Conservation (phyloP, 2,329 filamentous ascomycete genomes). For the Colletotrichum limetticola region DNA sequence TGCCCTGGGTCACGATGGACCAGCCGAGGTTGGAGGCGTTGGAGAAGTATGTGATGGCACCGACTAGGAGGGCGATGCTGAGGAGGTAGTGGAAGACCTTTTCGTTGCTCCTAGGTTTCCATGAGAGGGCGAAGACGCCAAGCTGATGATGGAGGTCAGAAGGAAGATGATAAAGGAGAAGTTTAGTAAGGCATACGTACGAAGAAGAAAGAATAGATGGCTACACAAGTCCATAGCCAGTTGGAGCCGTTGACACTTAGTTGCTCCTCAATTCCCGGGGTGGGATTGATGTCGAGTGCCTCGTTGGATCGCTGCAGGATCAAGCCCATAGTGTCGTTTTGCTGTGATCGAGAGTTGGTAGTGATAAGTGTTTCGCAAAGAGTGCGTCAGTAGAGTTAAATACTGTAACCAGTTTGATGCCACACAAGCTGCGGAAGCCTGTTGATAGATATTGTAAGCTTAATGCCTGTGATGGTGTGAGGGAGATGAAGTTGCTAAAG, state of each 20-base stretch:
- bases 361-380: neutral
- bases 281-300: constrained; percentile 59
- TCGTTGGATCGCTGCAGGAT: constrained; percentile 53
- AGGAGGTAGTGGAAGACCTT: constrained; percentile 68
- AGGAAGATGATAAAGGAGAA: no score
- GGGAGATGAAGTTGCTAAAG: neutral
- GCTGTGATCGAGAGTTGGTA: neutral
- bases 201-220: constrained; percentile 58
- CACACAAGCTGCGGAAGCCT: neutral
- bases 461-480: neutral
- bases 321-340: constrained; percentile 42
- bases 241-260: constrained; percentile 60
- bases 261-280: constrained; percentile 47
- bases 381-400: neutral
- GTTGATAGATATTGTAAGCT: neutral
- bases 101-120: constrained; percentile 57
- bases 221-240: constrained; percentile 67
- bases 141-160: constrained; percentile 45
- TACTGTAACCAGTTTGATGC: neutral
- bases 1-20: constrained; percentile 49
- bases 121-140: constrained; percentile 51
- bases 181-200: constrained; percentile 44
- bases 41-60: constrained; percentile 62
- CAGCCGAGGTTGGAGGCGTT: constrained; percentile 63
- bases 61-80: constrained; percentile 59